Evolutionary conservation across 164 flowering plant species (phyloP).

Genomic region (Euptelea pleiosperma): DNA sequence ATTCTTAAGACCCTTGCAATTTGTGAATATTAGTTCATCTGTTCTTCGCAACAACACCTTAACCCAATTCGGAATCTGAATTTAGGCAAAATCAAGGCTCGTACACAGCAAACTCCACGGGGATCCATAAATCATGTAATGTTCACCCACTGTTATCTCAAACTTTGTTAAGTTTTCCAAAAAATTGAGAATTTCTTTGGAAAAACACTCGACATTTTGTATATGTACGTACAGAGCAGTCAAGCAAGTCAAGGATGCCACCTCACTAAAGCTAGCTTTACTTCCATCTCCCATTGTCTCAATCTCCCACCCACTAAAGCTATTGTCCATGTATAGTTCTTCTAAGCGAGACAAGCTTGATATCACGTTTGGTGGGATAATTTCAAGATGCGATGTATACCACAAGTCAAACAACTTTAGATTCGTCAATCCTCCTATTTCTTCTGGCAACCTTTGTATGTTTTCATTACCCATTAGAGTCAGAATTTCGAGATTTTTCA

Average conservation of each 20-base stretch:
- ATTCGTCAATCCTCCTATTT: too few relatives aligned
- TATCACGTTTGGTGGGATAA: not conserved
- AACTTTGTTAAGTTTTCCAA: conserved; percentile 4
- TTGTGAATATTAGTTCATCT: not conserved
- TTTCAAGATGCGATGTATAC: conserved; percentile 4
- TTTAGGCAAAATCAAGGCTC: too few relatives aligned
- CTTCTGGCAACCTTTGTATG: not conserved
- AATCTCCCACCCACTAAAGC: too few relatives aligned
- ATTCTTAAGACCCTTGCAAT: not conserved
- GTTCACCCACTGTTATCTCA: not conserved
- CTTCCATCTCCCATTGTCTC: not conserved
- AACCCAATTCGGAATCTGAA: not conserved
- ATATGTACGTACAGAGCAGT: conserved; percentile 1
- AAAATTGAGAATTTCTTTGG: not conserved
- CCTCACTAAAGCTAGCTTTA: too few relatives aligned
- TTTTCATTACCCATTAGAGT: not conserved
- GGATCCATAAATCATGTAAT: not conserved
- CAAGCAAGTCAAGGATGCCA: conserved; percentile 3
- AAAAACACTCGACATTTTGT: not conserved
- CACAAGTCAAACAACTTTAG: too few relatives aligned
- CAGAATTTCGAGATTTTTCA: conserved; percentile 10
- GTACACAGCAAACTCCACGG: not conserved
- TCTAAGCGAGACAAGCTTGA: too few relatives aligned
- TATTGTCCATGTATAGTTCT: too few relatives aligned
- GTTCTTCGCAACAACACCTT: not conserved